Percentiles rank a stretch among this genome's conserved stretches.
Conservation (phyloP, 169 alveolate species). For the Neospora caninum region DNA sequence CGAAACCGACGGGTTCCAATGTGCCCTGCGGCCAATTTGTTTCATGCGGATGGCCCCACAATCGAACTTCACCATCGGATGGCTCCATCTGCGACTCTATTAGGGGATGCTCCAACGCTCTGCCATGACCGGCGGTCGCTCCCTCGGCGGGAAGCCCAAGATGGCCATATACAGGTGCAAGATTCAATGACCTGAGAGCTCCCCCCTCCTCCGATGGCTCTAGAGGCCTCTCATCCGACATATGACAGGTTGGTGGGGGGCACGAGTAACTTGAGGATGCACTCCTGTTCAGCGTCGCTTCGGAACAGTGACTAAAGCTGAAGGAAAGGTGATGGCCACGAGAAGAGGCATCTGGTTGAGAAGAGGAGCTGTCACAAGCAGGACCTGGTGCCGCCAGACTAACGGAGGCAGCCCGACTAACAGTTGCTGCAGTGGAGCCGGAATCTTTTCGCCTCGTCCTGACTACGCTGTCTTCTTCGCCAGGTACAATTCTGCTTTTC, state of each 20-base stretch:
- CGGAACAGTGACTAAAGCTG: no score
- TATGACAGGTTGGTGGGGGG: no score
- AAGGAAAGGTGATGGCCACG: neutral
- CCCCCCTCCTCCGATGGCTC: no score
- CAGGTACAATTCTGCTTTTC: neutral
- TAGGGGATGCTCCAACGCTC: neutral
- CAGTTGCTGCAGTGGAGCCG: neutral
- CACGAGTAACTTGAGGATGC: no score
- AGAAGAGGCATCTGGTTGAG: neutral
- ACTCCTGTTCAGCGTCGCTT: no score
- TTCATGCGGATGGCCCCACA: no score
- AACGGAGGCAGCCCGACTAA: neutral
- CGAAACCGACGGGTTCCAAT: no score
- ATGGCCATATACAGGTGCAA: neutral
- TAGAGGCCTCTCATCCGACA: no score
- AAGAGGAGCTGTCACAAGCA: neutral
- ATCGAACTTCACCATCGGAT: no score
- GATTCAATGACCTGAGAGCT: no score
- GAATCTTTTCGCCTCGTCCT: neutral
- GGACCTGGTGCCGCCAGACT: neutral
- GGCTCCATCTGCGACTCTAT: no score
- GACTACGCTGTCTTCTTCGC: neutral
- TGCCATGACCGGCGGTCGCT: neutral
- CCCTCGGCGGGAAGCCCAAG: neutral
- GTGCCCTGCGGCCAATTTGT: no score